phyloP scores from a whole-genome alignment of 2,329 filamentous ascomycete genomes.

The Xylariaceae sp. region DNA sequence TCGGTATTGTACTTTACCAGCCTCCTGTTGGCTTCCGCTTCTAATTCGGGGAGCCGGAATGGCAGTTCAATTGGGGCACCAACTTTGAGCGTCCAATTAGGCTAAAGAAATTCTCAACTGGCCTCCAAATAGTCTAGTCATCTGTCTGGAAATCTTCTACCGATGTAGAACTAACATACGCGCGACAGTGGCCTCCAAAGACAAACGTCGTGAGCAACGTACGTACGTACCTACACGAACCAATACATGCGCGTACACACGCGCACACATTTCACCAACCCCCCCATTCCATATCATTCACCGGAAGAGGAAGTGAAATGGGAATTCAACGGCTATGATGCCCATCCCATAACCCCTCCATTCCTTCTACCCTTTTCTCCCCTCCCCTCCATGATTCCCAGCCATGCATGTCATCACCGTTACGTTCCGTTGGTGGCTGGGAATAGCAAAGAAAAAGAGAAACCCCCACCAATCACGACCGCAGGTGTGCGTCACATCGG shows the following conservation, averaged over 20 bases:
- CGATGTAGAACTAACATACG: neutral
- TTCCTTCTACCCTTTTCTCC: neutral
- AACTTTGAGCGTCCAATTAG: constrained; percentile 9
- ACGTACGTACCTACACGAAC: neutral
- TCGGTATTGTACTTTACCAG: constrained; percentile 13
- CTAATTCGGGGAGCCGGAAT: constrained; percentile 27
- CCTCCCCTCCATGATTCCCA: neutral
- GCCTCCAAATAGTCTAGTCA: constrained; percentile 4
- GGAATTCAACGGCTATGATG: constrained; percentile 9
- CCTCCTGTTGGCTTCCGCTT: constrained; percentile 25
- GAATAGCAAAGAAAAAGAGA: neutral
- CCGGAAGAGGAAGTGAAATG: neutral
- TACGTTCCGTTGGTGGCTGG: constrained; percentile 19
- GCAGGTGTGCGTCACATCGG: constrained; percentile 21
- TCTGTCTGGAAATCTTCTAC: too few relatives aligned
- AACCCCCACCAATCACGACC: constrained; percentile 16
- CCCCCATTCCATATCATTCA: neutral
- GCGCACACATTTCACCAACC: constrained; percentile 1
- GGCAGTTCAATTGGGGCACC: constrained; percentile 14
- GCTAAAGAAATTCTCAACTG: constrained; percentile 10
- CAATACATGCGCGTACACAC: neutral
- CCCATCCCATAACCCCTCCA: constrained; percentile 1
- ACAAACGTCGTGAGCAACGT: neutral
- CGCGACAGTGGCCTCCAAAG: neutral
- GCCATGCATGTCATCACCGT: constrained; percentile 22